Conservation (phyloP, 1,139 yeast genomes). For the Kurtzmaniella quercitrusa region DNA sequence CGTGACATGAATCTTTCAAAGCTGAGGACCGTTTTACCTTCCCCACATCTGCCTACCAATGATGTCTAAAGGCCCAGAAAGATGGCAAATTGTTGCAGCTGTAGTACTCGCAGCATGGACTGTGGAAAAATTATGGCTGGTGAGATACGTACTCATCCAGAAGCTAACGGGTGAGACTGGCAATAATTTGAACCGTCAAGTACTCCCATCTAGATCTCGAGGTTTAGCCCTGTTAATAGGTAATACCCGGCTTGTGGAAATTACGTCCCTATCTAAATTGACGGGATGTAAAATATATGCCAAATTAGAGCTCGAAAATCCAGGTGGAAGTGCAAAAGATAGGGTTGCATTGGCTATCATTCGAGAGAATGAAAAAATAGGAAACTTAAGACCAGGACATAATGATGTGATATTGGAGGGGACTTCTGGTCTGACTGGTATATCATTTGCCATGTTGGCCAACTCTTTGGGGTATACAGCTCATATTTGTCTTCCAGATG, state of each 20-base stretch:
- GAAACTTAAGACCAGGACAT: conserved; percentile 51
- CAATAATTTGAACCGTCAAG: background rate
- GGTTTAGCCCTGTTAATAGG: conserved; percentile 67
- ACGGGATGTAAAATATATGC: conserved; percentile 87
- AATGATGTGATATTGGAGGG: conserved; percentile 83
- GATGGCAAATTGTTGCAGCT: background rate
- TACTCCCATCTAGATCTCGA: conserved; percentile 25
- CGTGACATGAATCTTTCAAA: too few species aligned
- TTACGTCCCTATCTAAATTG: conserved; percentile 64
- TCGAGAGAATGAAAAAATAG: conserved; percentile 57
- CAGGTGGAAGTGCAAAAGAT: conserved; percentile 96
- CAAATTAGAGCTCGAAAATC: conserved; percentile 80
- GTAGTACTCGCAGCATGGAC: background rate
- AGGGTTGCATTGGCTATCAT: conserved; percentile 88
- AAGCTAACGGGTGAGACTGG: background rate
- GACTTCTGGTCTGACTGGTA: conserved; percentile 94
- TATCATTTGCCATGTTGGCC: conserved; percentile 83
- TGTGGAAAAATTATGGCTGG: background rate
- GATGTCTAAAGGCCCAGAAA: background rate
- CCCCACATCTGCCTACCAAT: background rate
- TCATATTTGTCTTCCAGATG: conserved; percentile 93
- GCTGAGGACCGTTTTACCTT: background rate
- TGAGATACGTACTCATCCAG: background rate
- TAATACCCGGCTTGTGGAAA: conserved; percentile 80
- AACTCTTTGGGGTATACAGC: conserved; percentile 85